A percentile compares a stretch with the other conserved stretches of the same genome.
Evolutionary conservation across 768 basidiomycete genomes (phyloP).

Genomic region (Gelatoporia subvermispora): DNA sequence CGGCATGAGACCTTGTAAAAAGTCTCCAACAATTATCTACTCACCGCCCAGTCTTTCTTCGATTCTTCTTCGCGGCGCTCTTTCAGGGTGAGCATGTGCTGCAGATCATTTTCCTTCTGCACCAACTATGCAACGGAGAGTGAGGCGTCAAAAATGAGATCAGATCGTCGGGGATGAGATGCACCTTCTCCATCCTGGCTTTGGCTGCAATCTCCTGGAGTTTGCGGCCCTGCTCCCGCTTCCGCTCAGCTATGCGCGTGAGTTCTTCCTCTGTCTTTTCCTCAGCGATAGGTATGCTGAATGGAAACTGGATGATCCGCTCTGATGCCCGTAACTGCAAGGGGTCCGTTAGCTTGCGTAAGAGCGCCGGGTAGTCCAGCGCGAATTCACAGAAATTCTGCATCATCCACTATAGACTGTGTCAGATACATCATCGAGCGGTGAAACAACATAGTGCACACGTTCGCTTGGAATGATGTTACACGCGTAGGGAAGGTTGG

Average conservation of each 20-base stretch:
- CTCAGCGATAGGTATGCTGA: conserved; percentile 50
- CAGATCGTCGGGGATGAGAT: conserved; percentile 1
- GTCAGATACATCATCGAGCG: background rate
- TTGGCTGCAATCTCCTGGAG: conserved; percentile 90
- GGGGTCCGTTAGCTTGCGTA: conserved; percentile 70
- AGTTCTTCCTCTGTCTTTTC: conserved; percentile 94
- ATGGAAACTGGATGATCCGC: conserved; percentile 87
- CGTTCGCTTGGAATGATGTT: conserved; percentile 69
- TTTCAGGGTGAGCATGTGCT: conserved; percentile 57
- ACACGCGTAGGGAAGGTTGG: conserved; percentile 87
- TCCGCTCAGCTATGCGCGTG: conserved; percentile 66
- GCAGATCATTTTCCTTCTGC: conserved; percentile 73
- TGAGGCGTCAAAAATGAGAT: background rate
- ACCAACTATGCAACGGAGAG: conserved; percentile 40
- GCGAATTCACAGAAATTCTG: conserved; percentile 84
- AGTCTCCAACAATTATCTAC: conserved; percentile 13
- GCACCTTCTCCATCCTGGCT: conserved; percentile 79
- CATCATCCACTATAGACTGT: conserved; percentile 72
- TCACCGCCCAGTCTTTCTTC: conserved; percentile 74
- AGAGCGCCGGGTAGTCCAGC: conserved; percentile 62
- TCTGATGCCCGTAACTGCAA: conserved; percentile 56
- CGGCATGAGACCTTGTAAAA: background rate
- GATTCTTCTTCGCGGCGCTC: conserved; percentile 55
- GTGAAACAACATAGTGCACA: conserved; percentile 29
- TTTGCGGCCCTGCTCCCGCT: conserved; percentile 81